phyloP scores from a whole-genome alignment of 75 land plant genomes.

The Ceratopteris richardii region DNA sequence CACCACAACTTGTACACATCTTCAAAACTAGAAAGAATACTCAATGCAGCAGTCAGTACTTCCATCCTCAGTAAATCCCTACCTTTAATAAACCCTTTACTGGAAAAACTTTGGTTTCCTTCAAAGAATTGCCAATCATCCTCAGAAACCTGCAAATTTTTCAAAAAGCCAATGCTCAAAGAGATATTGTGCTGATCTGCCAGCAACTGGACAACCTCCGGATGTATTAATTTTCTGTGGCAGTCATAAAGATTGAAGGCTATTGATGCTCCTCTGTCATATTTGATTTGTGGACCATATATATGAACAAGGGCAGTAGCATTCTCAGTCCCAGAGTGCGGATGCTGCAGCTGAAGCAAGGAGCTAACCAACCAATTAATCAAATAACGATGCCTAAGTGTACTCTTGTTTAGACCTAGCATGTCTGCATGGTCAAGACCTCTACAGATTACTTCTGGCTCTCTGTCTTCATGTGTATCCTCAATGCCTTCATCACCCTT shows the following conservation, averaged over 20 bases:
- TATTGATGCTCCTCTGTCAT: conserved; percentile 69
- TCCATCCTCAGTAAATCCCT: conserved; percentile 10
- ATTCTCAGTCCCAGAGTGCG: conserved; percentile 29
- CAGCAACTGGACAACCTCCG: conserved; percentile 67
- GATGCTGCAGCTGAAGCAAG: conserved; percentile 53
- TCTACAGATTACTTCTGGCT: conserved; percentile 27
- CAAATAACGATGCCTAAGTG: conserved; percentile 48
- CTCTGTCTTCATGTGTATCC: not conserved
- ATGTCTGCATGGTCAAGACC: conserved; percentile 77
- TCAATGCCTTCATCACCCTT: conserved; percentile 23
- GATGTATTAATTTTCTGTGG: conserved; percentile 59
- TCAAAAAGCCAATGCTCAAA: conserved; percentile 49
- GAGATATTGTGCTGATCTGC: conserved; percentile 69
- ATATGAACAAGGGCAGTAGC: conserved; percentile 45
- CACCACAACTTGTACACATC: conserved; percentile 75
- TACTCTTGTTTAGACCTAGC: conserved; percentile 48
- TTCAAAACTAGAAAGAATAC: conserved; percentile 57
- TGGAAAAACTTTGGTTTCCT: conserved; percentile 12
- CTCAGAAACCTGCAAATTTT: conserved; percentile 40
- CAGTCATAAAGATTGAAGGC: conserved; percentile 83
- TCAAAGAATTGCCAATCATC: conserved; percentile 17
- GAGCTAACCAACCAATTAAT: conserved; percentile 71
- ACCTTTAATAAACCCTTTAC: conserved; percentile 11
- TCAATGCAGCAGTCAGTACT: conserved; percentile 67
- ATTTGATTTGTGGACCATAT: conserved; percentile 70